phyloP scores from a whole-genome alignment of 176 grass and related monocot genomes.

The Avena sativa region DNA sequence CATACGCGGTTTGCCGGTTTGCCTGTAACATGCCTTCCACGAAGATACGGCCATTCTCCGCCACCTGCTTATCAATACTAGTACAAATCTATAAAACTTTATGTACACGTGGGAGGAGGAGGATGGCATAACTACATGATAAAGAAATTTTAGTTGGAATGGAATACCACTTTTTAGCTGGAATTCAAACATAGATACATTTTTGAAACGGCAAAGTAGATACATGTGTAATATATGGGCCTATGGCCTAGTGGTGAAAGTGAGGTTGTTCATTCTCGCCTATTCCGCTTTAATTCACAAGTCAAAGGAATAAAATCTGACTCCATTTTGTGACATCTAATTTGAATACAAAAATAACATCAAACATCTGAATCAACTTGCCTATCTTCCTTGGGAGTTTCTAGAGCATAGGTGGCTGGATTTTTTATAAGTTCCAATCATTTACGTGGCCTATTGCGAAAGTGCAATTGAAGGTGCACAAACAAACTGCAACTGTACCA shows the following conservation, averaged over 20 bases:
- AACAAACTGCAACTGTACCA: neutral
- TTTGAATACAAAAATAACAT: neutral
- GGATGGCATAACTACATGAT: neutral
- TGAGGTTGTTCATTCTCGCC: neutral
- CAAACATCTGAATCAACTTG: neutral
- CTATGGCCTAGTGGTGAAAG: neutral
- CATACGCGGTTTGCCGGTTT: neutral
- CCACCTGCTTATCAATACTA: neutral
- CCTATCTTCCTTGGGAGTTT: neutral
- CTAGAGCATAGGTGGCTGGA: neutral
- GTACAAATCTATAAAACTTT: neutral
- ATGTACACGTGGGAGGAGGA: neutral
- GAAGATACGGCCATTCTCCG: neutral
- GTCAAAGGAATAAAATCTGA: neutral
- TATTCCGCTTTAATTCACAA: neutral
- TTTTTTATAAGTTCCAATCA: too few species aligned
- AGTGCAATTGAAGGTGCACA: neutral
- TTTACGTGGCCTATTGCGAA: neutral
- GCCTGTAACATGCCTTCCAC: neutral
- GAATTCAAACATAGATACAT: neutral
- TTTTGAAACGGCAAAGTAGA: too few species aligned
- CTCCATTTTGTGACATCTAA: neutral
- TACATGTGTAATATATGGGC: neutral
- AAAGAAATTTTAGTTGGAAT: too few species aligned
- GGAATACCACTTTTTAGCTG: neutral